Percentiles rank a stretch among this genome's conserved stretches.
phyloP scores from a whole-genome alignment of 257 asterid genomes.

The Ajuga chamaepitys region DNA sequence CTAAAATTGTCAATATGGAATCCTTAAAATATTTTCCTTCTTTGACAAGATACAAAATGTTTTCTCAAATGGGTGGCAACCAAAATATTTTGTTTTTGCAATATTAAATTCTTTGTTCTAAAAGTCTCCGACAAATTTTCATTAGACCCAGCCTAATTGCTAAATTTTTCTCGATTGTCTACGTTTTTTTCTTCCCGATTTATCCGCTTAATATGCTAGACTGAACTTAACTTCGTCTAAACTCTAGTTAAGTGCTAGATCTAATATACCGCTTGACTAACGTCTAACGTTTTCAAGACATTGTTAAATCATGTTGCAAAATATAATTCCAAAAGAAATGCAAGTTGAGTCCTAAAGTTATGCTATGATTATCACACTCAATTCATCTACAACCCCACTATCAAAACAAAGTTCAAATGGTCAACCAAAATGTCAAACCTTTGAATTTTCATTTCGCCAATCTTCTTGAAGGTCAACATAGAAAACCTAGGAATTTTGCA shows the following conservation, averaged over 20 bases:
- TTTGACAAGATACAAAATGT: slow-evolving; percentile 6
- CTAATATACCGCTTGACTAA: no score
- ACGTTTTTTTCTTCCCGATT: no score
- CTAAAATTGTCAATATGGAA: slow-evolving; percentile 7
- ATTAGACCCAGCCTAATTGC: no score
- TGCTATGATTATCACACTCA: slow-evolving; percentile 17
- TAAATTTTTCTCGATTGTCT: no score
- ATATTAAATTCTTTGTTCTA: no score
- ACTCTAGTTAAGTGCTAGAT: no score
- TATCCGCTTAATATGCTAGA: no score
- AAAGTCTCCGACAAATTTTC: no score
- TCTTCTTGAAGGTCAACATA: slow-evolving; percentile 17
- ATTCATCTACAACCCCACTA: slow-evolving; percentile 24
- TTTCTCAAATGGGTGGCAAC: not conserved
- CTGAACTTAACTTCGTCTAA: no score
- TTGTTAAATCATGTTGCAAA: not conserved
- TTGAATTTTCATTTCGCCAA: slow-evolving; percentile 18
- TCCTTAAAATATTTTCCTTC: not conserved
- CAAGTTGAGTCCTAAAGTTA: slow-evolving; percentile 16
- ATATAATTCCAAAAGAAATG: slow-evolving; percentile 1
- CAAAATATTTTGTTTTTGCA: not conserved
- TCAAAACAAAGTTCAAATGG: slow-evolving; percentile 9
- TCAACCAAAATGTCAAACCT: slow-evolving; percentile 21
- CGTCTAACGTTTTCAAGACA: no score
- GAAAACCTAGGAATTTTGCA: slow-evolving; percentile 10